Evolutionary conservation across 306 rosid species (phyloP).

Genomic region (Cyclanthera cordifolia): DNA sequence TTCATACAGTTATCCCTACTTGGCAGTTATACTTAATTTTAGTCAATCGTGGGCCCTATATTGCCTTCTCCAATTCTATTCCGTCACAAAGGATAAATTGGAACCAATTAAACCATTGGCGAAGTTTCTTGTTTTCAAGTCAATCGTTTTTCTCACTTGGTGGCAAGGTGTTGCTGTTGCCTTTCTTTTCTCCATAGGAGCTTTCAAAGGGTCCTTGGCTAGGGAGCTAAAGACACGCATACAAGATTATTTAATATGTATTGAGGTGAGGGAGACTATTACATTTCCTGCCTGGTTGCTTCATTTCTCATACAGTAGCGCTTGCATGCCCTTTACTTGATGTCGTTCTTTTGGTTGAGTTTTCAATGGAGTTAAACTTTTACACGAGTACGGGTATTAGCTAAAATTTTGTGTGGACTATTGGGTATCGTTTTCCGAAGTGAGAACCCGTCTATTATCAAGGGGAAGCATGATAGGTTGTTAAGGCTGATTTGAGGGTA

Average conservation of each 20-base stretch:
- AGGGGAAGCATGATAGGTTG: background rate
- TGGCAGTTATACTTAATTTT: constrained; percentile 87
- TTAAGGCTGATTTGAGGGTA: background rate
- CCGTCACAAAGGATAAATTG: constrained; percentile 79
- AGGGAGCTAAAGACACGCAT: constrained; percentile 73
- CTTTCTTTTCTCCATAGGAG: constrained; percentile 76
- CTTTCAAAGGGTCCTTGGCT: constrained; percentile 75
- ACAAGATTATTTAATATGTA: constrained; percentile 92
- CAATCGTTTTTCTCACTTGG: constrained; percentile 93
- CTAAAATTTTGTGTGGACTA: background rate
- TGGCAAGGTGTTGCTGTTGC: constrained; percentile 99
- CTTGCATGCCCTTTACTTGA: background rate
- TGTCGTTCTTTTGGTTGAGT: background rate
- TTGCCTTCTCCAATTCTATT: constrained; percentile 92
- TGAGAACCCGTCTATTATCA: background rate
- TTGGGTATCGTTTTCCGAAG: background rate
- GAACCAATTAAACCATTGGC: constrained; percentile 87
- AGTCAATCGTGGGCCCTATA: constrained; percentile 98
- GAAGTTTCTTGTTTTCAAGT: constrained; percentile 78
- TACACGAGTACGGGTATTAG: background rate
- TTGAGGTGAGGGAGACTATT: constrained; percentile 56
- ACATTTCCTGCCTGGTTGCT: background rate
- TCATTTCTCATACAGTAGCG: background rate
- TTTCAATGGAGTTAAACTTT: background rate
- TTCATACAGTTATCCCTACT: constrained; percentile 83